Conservation (phyloP, 441 rosid genomes). For the Oxalis stricta region DNA sequence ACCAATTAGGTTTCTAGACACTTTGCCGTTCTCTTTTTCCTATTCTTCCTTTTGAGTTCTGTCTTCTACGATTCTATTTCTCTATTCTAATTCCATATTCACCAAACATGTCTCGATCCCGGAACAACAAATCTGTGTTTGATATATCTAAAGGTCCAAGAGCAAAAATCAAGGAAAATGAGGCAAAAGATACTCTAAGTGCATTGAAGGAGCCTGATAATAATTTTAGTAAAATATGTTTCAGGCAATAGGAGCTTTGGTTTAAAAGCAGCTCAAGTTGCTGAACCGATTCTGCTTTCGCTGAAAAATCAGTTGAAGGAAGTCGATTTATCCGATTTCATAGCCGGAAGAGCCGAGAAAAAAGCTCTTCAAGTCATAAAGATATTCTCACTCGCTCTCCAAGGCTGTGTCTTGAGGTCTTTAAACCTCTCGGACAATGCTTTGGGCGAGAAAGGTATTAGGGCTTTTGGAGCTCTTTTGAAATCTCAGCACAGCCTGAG, state of each 20-base stretch:
- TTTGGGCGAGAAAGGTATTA: slow-evolving; percentile 51
- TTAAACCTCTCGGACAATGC: slow-evolving; percentile 56
- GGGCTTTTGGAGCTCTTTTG: slow-evolving; percentile 44
- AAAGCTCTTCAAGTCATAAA: slow-evolving; percentile 54
- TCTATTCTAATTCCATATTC: no score
- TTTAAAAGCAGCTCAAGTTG: slow-evolving; percentile 43
- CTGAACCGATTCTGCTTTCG: slow-evolving; percentile 27
- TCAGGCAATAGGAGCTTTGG: slow-evolving; percentile 63
- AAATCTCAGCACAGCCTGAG: slow-evolving; percentile 43
- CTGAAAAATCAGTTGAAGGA: slow-evolving; percentile 39
- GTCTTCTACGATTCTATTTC: no score
- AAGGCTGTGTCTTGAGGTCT: slow-evolving; percentile 36
- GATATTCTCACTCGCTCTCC: slow-evolving; percentile 42
- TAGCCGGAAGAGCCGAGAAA: slow-evolving; percentile 52
- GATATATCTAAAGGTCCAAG: slow-evolving; percentile 51
- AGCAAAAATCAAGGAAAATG: slow-evolving; percentile 45
- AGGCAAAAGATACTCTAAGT: slow-evolving; percentile 36
- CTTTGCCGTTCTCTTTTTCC: no score
- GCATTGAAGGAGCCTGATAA: slow-evolving; percentile 31
- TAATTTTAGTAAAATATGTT: slow-evolving; percentile 32
- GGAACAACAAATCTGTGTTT: no score
- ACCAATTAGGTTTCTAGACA: no score
- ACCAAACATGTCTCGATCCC: no score
- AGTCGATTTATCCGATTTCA: slow-evolving; percentile 50
- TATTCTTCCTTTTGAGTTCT: no score